A percentile compares a stretch with the other conserved stretches of the same genome.
These are phyloP conservation scores for Fusarium sp. DNA, from an alignment of 2,329 filamentous ascomycete species.

Conservation along the genomic window DNA sequence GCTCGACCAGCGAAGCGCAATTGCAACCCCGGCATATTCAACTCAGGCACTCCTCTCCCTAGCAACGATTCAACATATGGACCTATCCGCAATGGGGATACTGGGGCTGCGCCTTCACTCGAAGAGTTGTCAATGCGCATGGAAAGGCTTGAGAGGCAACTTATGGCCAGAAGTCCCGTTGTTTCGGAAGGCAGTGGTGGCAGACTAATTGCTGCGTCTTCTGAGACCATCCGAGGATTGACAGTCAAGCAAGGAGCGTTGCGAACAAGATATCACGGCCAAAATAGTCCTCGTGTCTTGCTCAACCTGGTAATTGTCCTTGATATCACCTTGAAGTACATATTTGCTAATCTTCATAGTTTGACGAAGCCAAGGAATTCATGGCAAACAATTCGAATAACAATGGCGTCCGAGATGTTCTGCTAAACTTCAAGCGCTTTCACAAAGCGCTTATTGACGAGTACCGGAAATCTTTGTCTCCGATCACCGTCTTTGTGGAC, in stretches of 20 bases:
- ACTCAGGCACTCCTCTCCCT: slow-evolving; percentile 29
- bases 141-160: slow-evolving; percentile 63
- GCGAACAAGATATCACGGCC: slow-evolving; percentile 62
- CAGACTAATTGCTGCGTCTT: slow-evolving; percentile 49
- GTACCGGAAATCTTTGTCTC: slow-evolving; percentile 57
- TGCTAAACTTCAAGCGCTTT: slow-evolving; percentile 57
- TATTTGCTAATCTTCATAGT: slow-evolving; percentile 49
- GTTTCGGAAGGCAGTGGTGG: slow-evolving; percentile 49
- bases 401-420: slow-evolving; percentile 54
- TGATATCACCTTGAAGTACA: neutral
- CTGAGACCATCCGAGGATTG: slow-evolving; percentile 60
- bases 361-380: slow-evolving; percentile 64
- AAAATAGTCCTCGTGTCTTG: slow-evolving; percentile 62
- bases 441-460: slow-evolving; percentile 60
- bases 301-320: slow-evolving; percentile 59
- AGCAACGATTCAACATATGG: slow-evolving; percentile 40
- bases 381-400: slow-evolving; percentile 55
- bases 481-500: slow-evolving; percentile 66
- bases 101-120: slow-evolving; percentile 48
- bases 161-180: slow-evolving; percentile 55
- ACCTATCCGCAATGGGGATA: slow-evolving; percentile 48
- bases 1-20: slow-evolving; percentile 53
- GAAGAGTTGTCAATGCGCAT: slow-evolving; percentile 62
- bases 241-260: slow-evolving; percentile 59
- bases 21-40: slow-evolving; percentile 43